Base-by-base conservation (phyloP, 306 rosid species). In the Trifolium pratense region DNA sequence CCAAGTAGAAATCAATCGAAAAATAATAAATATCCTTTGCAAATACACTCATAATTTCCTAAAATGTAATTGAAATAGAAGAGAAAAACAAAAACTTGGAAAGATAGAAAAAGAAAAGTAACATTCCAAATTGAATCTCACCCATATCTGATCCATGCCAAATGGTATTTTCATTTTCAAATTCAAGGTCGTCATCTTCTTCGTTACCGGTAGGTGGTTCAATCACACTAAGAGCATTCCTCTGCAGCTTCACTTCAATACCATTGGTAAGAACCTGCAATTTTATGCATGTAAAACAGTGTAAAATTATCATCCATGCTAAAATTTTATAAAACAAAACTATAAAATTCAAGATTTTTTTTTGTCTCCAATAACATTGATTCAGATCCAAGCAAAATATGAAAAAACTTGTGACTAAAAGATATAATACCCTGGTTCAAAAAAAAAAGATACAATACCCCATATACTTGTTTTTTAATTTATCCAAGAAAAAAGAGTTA, bases 261-360 rank as follows among this genome's bases (percentile, higher is more conserved):
- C 98, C 98, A 77, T 92, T 93, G 15, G 98, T 89, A 52, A 93
- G 96, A 80, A 93, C 97, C 98, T 92, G 89, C 69, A 77, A n/a
- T 60, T 75, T 40, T 66, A 65, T 64, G 26, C 17, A 17, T 40
- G 31, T 53, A 29, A 12, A 8, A 61, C 55, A 62, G 51, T 65
- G 21, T 66, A 6, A 20, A 58, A 10, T 5, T 56, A 42, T 18
- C 32, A 21, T 40, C 57, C n/a, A 17, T 16, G 8, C 68, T 9
- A 16, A 16, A 25, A 60, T 37, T 23, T 29, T 52, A 68, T 4
- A 1, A 21, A 1, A 31, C 11, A 36, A 79, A 67, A 58, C 34
- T 66, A 60, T 14, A 37, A 14, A 7, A 20, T 9, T 23, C 7
- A 34, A 56, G 51, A 68, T 70, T 32, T 23, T 70, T 70, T 71